Evolutionary conservation across 176 grass and related monocot genomes (phyloP).

Genomic region (Dactylis glomerata): DNA sequence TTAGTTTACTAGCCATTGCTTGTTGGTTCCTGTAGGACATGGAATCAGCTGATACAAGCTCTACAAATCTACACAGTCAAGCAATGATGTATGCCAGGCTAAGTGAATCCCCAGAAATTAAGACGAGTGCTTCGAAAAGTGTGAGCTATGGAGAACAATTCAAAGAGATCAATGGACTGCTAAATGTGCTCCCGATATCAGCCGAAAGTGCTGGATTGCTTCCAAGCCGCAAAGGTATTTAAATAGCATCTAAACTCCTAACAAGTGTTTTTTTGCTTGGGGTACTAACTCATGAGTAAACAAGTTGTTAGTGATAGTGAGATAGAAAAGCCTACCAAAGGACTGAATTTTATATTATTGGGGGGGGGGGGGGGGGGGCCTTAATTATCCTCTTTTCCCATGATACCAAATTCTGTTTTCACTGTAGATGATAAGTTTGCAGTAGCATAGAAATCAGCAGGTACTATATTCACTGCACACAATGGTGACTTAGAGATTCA

Average conservation of each 20-base stretch:
- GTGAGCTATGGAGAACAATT: constrained; percentile 27
- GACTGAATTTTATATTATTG: not conserved
- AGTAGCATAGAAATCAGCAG: not conserved
- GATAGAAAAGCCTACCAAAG: not conserved
- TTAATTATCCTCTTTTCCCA: not conserved
- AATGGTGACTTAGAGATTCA: not conserved
- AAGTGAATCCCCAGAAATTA: constrained; percentile 51
- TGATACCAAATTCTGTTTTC: not conserved
- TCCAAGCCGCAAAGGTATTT: constrained; percentile 51
- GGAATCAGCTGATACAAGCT: constrained; percentile 42
- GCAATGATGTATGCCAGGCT: constrained; percentile 59
- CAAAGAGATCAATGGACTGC: constrained; percentile 27
- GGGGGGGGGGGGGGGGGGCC: too few relatives aligned
- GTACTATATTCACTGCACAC: not conserved
- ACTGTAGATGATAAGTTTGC: not conserved
- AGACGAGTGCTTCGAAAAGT: constrained; percentile 25
- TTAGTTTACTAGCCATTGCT: not conserved
- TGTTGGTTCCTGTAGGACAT: constrained; percentile 43
- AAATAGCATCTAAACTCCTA: not conserved
- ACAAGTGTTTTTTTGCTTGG: not conserved
- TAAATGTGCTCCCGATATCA: constrained; percentile 78
- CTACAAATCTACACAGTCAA: constrained; percentile 60
- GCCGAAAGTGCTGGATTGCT: constrained; percentile 90
- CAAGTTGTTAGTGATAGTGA: not conserved
- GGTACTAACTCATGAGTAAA: not conserved